Conservation (phyloP, 805 yeast species). For the Yarrowia sp. region DNA sequence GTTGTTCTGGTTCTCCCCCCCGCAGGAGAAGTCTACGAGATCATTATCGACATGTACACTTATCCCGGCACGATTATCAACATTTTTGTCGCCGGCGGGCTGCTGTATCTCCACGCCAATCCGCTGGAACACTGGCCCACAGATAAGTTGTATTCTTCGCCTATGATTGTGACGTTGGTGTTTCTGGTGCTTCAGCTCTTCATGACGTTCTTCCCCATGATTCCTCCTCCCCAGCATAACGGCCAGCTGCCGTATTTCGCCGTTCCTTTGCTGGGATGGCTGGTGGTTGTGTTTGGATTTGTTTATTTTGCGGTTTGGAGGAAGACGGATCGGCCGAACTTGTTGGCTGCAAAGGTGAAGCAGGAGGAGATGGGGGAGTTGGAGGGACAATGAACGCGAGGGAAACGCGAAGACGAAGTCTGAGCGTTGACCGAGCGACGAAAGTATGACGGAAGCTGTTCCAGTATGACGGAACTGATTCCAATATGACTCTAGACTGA, state of each 20-base stretch:
- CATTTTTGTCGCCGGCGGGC: constrained; percentile 59
- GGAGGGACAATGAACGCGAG: neutral
- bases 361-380: constrained; percentile 1
- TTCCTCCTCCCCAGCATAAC: constrained; percentile 57
- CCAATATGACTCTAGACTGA: too few relatives aligned
- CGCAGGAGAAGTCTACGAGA: constrained; percentile 67
- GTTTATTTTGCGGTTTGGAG: constrained; percentile 21
- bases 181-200: constrained; percentile 58
- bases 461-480: too few relatives aligned
- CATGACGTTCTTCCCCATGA: constrained; percentile 62
- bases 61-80: constrained; percentile 71
- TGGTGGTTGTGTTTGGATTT: constrained; percentile 4
- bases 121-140: constrained; percentile 54
- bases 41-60: constrained; percentile 66
- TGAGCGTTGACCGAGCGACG: too few relatives aligned
- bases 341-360: constrained; percentile 9
- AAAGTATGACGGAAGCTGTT: too few relatives aligned
- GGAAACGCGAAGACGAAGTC: too few relatives aligned
- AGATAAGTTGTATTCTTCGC: constrained; percentile 46
- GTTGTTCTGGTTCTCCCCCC: constrained; percentile 64
- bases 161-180: constrained; percentile 48
- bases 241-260: constrained; percentile 60
- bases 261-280: constrained; percentile 60
- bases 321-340: constrained; percentile 2
- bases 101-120: constrained; percentile 59